phyloP scores from a whole-genome alignment of 768 basidiomycete species.

The Mrakia gelida region DNA sequence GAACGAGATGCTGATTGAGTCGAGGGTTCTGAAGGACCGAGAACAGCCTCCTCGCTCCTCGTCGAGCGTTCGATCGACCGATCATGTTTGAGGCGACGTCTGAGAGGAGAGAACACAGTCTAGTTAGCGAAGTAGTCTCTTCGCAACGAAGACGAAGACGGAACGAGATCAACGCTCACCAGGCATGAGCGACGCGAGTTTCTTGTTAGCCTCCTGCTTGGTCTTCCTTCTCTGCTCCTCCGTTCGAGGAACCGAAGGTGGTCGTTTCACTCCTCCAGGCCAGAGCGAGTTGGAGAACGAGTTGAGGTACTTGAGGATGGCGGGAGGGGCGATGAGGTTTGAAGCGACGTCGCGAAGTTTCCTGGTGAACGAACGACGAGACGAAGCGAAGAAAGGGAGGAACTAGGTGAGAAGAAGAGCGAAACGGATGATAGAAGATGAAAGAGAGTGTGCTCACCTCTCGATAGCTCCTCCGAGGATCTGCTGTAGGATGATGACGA shows the following conservation, averaged over 20 bases:
- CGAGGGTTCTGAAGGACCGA: conserved; percentile 88
- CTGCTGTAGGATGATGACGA: conserved; percentile 93
- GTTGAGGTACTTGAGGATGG: conserved; percentile 61
- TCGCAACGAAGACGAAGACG: neutral
- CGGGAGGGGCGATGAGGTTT: conserved; percentile 45
- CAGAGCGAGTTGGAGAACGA: conserved; percentile 72
- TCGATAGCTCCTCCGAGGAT: conserved; percentile 94
- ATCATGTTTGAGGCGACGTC: conserved; percentile 97
- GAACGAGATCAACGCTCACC: conserved; percentile 51
- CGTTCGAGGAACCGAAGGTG: conserved; percentile 61
- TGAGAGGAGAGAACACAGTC: conserved; percentile 41
- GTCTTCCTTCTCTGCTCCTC: conserved; percentile 74
- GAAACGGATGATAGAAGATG: no score
- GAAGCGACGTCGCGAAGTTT: conserved; percentile 80
- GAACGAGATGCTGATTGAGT: conserved; percentile 88
- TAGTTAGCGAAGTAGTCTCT: neutral
- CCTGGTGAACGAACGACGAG: conserved; percentile 51
- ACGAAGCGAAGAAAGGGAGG: neutral
- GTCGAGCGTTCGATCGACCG: conserved; percentile 88
- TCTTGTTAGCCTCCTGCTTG: conserved; percentile 80
- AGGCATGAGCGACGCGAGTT: conserved; percentile 84
- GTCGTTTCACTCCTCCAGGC: conserved; percentile 74
- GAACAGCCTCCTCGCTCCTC: conserved; percentile 88
- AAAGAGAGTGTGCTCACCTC: conserved; percentile 54
- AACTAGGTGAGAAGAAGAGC: neutral